These are phyloP conservation scores for Ormosia semicastrata DNA, from an alignment of 306 rosid species.

Conservation along the genomic window DNA sequence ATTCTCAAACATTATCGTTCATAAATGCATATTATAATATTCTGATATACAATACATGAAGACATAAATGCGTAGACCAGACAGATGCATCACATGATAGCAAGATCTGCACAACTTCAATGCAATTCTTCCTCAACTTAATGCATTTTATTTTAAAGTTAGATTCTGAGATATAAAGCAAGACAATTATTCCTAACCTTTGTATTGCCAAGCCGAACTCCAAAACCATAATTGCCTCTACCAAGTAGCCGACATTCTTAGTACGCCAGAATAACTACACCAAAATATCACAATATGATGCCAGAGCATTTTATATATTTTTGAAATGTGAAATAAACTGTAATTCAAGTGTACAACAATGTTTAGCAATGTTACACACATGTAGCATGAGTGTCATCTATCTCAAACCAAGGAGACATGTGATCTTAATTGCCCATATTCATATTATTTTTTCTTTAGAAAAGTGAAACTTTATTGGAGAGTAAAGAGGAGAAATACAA, in stretches of 20 bases:
- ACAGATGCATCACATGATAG: neutral
- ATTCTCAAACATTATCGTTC: neutral
- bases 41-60: neutral
- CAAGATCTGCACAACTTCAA: neutral
- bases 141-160: conserved; percentile 8
- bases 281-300: conserved; percentile 16
- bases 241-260: conserved; percentile 64
- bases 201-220: conserved; percentile 85
- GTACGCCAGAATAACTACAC: conserved; percentile 87
- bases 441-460: neutral
- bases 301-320: neutral
- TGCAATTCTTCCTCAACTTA: neutral
- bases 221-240: conserved; percentile 91
- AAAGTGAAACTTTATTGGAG: neutral
- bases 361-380: neutral
- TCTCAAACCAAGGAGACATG: neutral
- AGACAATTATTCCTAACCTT: conserved; percentile 55
- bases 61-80: neutral
- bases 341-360: conserved; percentile 8
- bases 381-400: neutral
- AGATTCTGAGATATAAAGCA: conserved; percentile 10
- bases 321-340: neutral
- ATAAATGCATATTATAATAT: neutral
- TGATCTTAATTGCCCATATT: neutral
- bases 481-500: neutral